Percentiles rank a stretch among this genome's conserved stretches.
phyloP scores from a whole-genome alignment of 2,329 filamentous ascomycete species.

The Coniochaeta sp. region DNA sequence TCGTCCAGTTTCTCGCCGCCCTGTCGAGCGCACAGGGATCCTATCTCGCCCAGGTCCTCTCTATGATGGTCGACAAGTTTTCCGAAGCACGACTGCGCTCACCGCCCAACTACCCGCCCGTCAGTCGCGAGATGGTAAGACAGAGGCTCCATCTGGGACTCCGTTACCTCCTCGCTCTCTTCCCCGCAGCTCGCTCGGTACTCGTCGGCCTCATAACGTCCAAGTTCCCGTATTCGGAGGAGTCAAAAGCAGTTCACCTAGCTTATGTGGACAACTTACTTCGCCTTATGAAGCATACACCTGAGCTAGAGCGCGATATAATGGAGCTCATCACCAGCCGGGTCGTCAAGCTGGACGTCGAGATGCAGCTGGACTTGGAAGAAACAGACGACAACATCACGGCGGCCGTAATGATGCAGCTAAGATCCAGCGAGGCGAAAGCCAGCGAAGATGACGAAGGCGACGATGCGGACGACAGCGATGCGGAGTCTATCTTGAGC shows the following conservation, averaged over 20 bases:
- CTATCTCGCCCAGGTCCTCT: conserved; percentile 66
- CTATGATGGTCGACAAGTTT: conserved; percentile 77
- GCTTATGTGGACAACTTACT: conserved; percentile 85
- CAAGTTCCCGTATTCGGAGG: conserved; percentile 70
- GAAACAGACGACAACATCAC: conserved; percentile 86
- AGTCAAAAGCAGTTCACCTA: conserved; percentile 71
- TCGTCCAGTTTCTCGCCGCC: conserved; percentile 59
- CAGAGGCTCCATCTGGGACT: conserved; percentile 69
- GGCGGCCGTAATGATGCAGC: conserved; percentile 58
- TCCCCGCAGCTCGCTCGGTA: conserved; percentile 68
- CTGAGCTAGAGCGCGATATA: conserved; percentile 71
- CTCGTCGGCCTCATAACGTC: conserved; percentile 58
- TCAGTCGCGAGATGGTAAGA: conserved; percentile 59
- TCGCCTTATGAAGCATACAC: conserved; percentile 66
- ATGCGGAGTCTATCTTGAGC: conserved; percentile 63
- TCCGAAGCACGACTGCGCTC: conserved; percentile 39
- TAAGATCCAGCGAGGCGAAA: conserved; percentile 17
- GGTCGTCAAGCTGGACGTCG: conserved; percentile 88
- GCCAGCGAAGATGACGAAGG: conserved; percentile 31
- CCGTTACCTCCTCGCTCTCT: conserved; percentile 68
- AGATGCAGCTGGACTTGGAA: conserved; percentile 89
- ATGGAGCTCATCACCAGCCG: conserved; percentile 77
- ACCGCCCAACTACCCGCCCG: conserved; percentile 42
- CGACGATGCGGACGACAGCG: conserved; percentile 49
- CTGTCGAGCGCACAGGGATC: conserved; percentile 77